phyloP scores from a whole-genome alignment of 148 eudicot genomes.

The Camellia japonica region DNA sequence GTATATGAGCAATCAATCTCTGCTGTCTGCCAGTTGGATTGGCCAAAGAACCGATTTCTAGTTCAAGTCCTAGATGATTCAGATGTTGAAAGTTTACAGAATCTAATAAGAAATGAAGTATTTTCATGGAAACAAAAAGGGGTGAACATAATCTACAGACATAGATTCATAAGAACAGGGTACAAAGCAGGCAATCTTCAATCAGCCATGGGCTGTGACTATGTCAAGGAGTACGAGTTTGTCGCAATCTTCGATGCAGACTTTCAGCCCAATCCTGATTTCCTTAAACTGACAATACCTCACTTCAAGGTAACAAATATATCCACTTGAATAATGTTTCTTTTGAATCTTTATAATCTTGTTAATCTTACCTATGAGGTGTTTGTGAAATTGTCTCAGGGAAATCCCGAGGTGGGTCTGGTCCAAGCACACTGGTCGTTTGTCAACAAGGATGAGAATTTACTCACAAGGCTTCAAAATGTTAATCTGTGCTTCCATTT shows the following conservation, averaged over 20 bases:
- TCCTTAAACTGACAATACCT: conserved; percentile 53
- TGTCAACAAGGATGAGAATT: conserved; percentile 63
- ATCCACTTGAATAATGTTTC: neutral
- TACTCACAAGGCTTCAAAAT: conserved; percentile 62
- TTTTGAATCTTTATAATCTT: neutral
- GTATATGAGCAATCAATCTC: conserved; percentile 58
- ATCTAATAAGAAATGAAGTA: conserved; percentile 48
- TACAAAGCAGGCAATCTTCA: conserved; percentile 71
- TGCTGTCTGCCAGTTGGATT: conserved; percentile 39
- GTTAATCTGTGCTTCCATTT: conserved; percentile 68
- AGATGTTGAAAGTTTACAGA: conserved; percentile 45
- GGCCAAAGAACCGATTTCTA: conserved; percentile 24
- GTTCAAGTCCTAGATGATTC: conserved; percentile 66
- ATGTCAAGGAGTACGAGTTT: conserved; percentile 63
- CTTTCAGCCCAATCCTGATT: conserved; percentile 64
- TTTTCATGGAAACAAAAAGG: conserved; percentile 55
- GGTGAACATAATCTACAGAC: conserved; percentile 64
- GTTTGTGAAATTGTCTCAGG: conserved; percentile 20
- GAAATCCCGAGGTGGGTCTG: conserved; percentile 57
- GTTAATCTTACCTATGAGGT: neutral
- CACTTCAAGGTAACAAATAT: conserved; percentile 44
- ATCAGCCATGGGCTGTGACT: conserved; percentile 67
- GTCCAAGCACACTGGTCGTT: conserved; percentile 69
- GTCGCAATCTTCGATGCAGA: conserved; percentile 69
- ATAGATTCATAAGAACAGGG: conserved; percentile 55